Base-by-base conservation (phyloP, 2,329 filamentous ascomycete species). In the Aphanocladium album region DNA sequence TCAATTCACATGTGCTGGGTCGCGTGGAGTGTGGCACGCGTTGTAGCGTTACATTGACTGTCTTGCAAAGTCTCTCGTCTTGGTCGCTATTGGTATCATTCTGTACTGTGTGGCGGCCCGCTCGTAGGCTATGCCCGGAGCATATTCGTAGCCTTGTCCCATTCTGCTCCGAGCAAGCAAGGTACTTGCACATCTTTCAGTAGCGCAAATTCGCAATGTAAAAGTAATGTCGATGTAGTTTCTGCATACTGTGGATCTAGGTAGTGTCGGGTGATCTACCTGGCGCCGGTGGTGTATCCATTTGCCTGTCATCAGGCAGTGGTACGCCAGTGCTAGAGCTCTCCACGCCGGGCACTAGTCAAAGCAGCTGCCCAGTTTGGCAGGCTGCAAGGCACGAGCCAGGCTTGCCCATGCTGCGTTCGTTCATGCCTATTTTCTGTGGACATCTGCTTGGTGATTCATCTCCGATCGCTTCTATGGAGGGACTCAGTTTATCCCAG, bases 201-300 rank as follows among this genome's bases (percentile, higher is more conserved):
- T 30, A 14, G 43, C 21, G 27, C 23, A 43, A 19, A 43, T 12
- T 21, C 5, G 30, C 21, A 27, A 47, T 47, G 54, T 25, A 14
- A 19, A 14, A 7, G 11, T 30, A 57, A 57, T 23, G 45, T 21
- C 39, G 21, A 53, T 19, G 14, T 47, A 46, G 39, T 41, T 45
- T n/a, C 16, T 47, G 30, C 19, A 33, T 33, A 23, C n/a, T 53
- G 56, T 33, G 37, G 39, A 52, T 43, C 46, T 54, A 16, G 27
- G 6, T 37, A 35, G n/a, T n/a, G 47, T 59, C 57, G 25, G 47
- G 37, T 60, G 41, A 60, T 60, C 57, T 53, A 19, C 39, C 27
- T 46, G 4, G 57, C 23, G 46, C 39, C 56, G 23, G 25, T 14
- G 17, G 11, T 35, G 46, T 37, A 19, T 11, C 43, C n/a, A 17